phyloP scores from a whole-genome alignment of 2,329 filamentous ascomycete species.

The Aspergillus ruber region DNA sequence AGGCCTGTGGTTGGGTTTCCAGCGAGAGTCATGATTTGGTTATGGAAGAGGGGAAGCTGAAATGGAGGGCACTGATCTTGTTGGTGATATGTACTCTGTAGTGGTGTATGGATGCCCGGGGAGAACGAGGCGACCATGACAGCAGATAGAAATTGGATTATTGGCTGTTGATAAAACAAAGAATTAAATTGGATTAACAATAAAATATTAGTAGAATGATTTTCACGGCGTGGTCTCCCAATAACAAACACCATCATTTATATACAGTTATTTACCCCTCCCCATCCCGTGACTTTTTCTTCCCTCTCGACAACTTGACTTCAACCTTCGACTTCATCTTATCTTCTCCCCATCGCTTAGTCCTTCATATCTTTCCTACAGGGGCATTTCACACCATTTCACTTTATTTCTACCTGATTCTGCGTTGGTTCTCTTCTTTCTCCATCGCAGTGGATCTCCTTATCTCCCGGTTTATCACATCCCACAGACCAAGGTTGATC shows the following conservation, averaged over 20 bases:
- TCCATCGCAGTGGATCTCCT: not conserved
- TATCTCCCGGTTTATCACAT: conserved; percentile 4
- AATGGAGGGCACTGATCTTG: conserved; percentile 2
- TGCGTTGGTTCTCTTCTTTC: not conserved
- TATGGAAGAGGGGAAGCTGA: not conserved
- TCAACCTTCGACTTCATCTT: conserved; percentile 1
- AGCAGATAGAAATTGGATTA: no score
- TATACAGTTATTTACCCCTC: conserved; percentile 4
- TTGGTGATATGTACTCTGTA: not conserved
- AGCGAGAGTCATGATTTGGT: not conserved
- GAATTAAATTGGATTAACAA: no score
- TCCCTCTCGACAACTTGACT: conserved; percentile 1
- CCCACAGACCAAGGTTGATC: no score
- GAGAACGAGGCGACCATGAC: no score
- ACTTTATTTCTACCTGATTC: conserved; percentile 3
- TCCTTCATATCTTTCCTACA: conserved; percentile 2
- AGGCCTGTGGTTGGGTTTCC: not conserved
- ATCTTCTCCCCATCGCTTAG: conserved; percentile 2
- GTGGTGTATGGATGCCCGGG: no score
- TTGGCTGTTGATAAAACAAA: no score
- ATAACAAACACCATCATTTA: no score
- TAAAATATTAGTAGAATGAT: no score
- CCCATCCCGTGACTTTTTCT: conserved; percentile 3
- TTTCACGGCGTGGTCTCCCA: no score
- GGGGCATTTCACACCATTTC: not conserved